Conservation (phyloP, 352 stramenopile species). For the Pythium sp. region DNA sequence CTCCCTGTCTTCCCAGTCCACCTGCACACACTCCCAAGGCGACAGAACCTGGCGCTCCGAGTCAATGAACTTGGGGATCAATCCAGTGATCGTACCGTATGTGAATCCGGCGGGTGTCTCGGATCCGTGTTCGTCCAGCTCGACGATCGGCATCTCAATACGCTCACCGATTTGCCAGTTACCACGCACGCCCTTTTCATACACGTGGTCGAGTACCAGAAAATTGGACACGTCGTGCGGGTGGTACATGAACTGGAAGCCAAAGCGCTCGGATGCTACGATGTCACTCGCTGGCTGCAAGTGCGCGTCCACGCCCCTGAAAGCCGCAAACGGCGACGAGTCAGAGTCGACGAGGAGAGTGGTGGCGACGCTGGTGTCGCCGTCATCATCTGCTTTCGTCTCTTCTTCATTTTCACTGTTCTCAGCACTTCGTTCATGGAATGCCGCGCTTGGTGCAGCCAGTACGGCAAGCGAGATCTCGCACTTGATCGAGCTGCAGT, state of each 20-base stretch:
- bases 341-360: conserved; percentile 36
- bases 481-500: conserved; percentile 65
- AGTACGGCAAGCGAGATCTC: conserved; percentile 68
- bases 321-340: conserved; percentile 54
- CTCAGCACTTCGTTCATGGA: not conserved
- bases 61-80: conserved; percentile 31
- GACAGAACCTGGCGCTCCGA: conserved; percentile 26
- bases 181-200: conserved; percentile 72
- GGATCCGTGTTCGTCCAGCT: conserved; percentile 59
- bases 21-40: conserved; percentile 75
- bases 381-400: conserved; percentile 40
- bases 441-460: conserved; percentile 43
- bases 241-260: conserved; percentile 71
- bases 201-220: conserved; percentile 79
- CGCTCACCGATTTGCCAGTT: conserved; percentile 68
- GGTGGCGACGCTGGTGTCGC: conserved; percentile 16
- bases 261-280: conserved; percentile 35
- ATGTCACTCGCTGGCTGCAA: conserved; percentile 36
- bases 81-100: conserved; percentile 53
- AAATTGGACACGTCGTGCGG: conserved; percentile 85
- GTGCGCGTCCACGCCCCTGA: conserved; percentile 61
- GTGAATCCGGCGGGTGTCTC: conserved; percentile 57
- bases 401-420: conserved; percentile 22
- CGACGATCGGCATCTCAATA: conserved; percentile 72
- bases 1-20: conserved; percentile 71